Base-by-base conservation (phyloP, 2,329 filamentous ascomycete species). In the Cladophialophora exuberans region DNA sequence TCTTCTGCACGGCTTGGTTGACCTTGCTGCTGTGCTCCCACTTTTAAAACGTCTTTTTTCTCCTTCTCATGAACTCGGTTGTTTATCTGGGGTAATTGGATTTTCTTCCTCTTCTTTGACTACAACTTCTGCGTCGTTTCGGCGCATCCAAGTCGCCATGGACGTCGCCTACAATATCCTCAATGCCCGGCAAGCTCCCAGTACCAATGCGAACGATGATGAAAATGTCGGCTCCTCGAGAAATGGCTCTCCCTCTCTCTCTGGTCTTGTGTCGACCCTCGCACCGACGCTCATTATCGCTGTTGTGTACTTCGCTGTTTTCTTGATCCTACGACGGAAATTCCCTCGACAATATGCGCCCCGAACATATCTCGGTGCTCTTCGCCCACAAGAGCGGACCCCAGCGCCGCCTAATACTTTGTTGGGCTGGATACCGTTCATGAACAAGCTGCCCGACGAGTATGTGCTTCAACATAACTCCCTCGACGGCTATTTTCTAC, bases 381-480 rank as follows among this genome's bases (percentile, higher is more conserved):
- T 86, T 57, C 75, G 77, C 11, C 70, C 78, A 31, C 67, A 72
- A 64, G 77, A 84, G 58, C 82, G 85, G 28, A 82, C 81, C 10
- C 83, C 83, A 18, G 67, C 75, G 1, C 76, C 87, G 0, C 83
- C 86, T 2, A 76, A 69, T 22, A 86, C 87, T 50, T 69, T 84
- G 41, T 75, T 88, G 64, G 83, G 87, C 63, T 91, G 88, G 88
- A 71, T 90, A 54, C 73, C 73, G 7, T 76, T 80, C 10, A 88
- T 90, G 73, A 87, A 83, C 75, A 81, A 71, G 44, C 71, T 85
- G 17, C 78, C 81, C 3, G 92, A 97, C 69, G 85, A 85, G 35
- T 90, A 89, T 67, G 84, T 92, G 22, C 83, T 97, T 18, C 89
- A 94, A 66, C 90, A 96, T 75, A 90, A 93, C 69, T 95, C 91